Conservation (phyloP, 2,329 filamentous ascomycete species). For the Alternaria postmessia region DNA sequence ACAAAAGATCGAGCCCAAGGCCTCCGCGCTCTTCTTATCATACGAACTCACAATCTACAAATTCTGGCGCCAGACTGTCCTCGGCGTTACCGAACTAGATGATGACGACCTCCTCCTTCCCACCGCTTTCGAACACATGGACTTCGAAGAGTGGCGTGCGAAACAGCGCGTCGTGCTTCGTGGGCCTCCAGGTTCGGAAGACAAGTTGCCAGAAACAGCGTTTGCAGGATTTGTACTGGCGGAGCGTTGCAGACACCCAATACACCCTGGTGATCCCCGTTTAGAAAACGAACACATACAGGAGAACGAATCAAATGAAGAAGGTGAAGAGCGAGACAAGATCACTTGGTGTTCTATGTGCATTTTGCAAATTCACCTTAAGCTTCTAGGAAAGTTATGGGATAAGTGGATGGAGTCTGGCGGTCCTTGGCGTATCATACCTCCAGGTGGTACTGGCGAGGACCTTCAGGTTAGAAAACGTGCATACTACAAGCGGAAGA, state of each 20-base stretch:
- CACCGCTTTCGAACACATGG: constrained; percentile 18
- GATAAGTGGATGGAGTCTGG: constrained; percentile 13
- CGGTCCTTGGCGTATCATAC: constrained; percentile 19
- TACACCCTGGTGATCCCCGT: constrained; percentile 15
- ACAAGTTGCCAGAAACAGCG: not conserved
- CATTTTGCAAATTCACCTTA: constrained; percentile 12
- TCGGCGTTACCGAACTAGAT: not conserved
- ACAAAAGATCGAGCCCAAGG: not conserved
- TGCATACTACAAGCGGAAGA: constrained; percentile 12
- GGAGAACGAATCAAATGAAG: not conserved
- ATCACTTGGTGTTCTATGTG: constrained; percentile 16
- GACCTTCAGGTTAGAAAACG: not conserved
- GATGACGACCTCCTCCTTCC: not conserved
- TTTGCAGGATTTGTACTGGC: not conserved
- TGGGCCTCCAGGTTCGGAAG: not conserved
- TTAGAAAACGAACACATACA: not conserved
- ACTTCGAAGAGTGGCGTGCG: constrained; percentile 12
- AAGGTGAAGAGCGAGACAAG: not conserved
- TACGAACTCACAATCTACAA: constrained; percentile 7
- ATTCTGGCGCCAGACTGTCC: not conserved
- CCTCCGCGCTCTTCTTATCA: not conserved
- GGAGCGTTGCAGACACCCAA: constrained; percentile 1
- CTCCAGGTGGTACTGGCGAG: not conserved
- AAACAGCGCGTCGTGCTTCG: not conserved
- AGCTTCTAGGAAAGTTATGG: constrained; percentile 10